Conservation (phyloP, 352 stramenopile genomes). For the Blastocystis sp. region DNA sequence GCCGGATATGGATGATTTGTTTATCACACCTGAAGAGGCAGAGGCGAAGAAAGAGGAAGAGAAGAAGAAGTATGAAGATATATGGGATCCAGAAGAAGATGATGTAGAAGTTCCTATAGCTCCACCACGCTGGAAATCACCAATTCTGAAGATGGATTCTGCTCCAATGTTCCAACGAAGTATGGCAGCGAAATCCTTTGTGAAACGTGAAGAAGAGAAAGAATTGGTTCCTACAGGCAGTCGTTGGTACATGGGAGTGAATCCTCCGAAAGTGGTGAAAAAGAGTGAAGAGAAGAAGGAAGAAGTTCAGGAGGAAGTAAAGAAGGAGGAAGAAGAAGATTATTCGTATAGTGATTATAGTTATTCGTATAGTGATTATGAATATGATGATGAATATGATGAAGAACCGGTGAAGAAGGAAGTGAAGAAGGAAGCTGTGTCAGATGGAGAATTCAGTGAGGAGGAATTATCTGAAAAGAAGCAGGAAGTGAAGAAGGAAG, state of each 20-base stretch:
- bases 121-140: not conserved
- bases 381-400: not conserved
- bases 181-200: not conserved
- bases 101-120: not conserved
- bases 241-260: not conserved
- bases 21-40: not conserved
- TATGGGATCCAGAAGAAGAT: not conserved
- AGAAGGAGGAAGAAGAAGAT: not conserved
- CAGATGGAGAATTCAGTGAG: not conserved
- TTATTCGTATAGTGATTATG: constrained; percentile 13
- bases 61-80: not conserved
- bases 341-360: not conserved
- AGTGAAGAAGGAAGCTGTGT: not conserved
- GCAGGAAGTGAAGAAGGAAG: not conserved
- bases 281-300: not conserved
- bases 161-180: not conserved
- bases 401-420: constrained; percentile 11
- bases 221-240: not conserved
- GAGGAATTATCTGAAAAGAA: not conserved
- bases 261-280: not conserved
- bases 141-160: not conserved
- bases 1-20: constrained; percentile 18
- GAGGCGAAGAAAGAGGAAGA: not conserved
- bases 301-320: not conserved
- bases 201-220: not conserved